Conservation (phyloP, 1,139 yeast species). For the Wickerhamomyces sp. region DNA sequence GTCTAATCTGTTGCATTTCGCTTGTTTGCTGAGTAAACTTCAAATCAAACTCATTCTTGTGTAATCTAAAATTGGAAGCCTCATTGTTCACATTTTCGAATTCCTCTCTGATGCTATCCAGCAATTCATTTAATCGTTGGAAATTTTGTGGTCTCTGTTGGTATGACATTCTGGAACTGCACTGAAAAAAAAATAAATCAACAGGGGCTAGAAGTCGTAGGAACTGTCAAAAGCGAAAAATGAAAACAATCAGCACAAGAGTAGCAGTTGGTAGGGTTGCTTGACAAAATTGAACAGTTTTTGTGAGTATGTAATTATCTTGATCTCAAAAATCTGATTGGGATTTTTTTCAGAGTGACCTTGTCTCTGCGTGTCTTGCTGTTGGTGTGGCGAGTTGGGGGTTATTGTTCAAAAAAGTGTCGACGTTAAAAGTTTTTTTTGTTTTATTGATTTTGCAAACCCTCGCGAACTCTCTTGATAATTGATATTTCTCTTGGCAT, state of each 20-base stretch:
- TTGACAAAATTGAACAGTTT: no score
- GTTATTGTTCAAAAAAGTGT: background rate
- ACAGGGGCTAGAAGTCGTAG: background rate
- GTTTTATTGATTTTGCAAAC: no score
- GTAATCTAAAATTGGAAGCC: slow-evolving; percentile 81
- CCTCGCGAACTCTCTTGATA: no score
- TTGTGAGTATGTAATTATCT: no score
- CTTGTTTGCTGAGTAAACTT: slow-evolving; percentile 89
- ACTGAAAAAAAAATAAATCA: background rate
- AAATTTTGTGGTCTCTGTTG: slow-evolving; percentile 24
- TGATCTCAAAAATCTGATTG: background rate
- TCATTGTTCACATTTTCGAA: slow-evolving; percentile 83
- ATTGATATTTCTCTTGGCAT: background rate
- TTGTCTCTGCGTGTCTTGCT: background rate
- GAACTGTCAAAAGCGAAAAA: background rate
- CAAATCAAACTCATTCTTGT: slow-evolving; percentile 89
- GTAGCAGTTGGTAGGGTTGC: no score
- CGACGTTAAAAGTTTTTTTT: background rate
- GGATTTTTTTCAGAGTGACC: background rate
- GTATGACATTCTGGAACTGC: slow-evolving; percentile 11
- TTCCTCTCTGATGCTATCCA: slow-evolving; percentile 91
- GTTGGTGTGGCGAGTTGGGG: background rate
- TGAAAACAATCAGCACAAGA: background rate
- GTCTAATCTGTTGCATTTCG: slow-evolving; percentile 92
- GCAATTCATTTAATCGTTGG: slow-evolving; percentile 49